Percentiles rank a stretch among this genome's conserved stretches.
These are phyloP conservation scores for Avena eriantha DNA, from an alignment of 176 grass and related monocot genomes.

Conservation along the genomic window DNA sequence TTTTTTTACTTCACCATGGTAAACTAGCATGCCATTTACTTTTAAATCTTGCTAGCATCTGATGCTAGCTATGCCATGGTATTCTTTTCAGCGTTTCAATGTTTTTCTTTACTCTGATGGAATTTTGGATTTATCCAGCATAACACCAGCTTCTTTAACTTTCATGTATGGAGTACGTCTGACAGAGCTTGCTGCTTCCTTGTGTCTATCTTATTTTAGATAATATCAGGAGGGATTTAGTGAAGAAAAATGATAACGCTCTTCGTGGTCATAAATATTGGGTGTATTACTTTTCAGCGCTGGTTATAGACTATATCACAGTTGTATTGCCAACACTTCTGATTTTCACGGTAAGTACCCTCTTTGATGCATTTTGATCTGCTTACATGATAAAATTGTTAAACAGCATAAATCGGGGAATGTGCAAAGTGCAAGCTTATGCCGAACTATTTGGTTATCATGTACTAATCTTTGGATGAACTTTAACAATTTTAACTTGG, in stretches of 20 bases:
- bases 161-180: conserved; percentile 31
- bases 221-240: conserved; percentile 39
- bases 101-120: background rate
- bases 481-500: background rate
- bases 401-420: conserved; percentile 32
- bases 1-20: background rate
- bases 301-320: conserved; percentile 69
- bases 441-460: background rate
- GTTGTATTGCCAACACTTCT: conserved; percentile 76
- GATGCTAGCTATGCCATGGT: background rate
- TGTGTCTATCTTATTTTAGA: conserved; percentile 48
- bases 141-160: background rate
- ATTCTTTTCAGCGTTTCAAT: background rate
- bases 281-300: conserved; percentile 49
- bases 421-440: background rate
- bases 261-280: conserved; percentile 52
- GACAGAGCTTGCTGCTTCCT: conserved; percentile 19
- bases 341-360: conserved; percentile 74
- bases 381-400: conserved; percentile 29
- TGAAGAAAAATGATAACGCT: conserved; percentile 65
- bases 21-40: background rate
- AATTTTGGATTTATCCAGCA: background rate
- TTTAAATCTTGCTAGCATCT: background rate
- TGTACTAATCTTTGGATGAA: background rate
- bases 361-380: conserved; percentile 7